These are phyloP conservation scores for Tillandsia leiboldiana DNA, from an alignment of 176 grass and related monocot species.

Conservation along the genomic window DNA sequence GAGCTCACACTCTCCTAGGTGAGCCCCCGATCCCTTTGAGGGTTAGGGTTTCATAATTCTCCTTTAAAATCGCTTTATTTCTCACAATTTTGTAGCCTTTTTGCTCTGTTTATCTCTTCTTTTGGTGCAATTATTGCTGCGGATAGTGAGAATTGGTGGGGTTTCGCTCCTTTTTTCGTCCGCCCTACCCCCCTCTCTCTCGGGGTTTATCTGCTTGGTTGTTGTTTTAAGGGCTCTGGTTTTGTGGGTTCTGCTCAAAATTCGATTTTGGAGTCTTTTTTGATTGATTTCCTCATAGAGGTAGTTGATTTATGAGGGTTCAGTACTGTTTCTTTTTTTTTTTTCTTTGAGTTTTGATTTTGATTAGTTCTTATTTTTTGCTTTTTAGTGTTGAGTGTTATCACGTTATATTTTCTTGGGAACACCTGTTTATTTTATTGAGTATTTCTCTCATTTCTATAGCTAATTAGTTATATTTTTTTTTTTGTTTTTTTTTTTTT, in stretches of 20 bases:
- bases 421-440: too few relatives aligned
- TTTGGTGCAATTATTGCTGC: not conserved
- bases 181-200: not conserved
- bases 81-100: not conserved
- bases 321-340: not conserved
- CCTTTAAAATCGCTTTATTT: not conserved
- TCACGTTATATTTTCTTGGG: too few relatives aligned
- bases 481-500: too few relatives aligned
- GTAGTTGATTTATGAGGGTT: not conserved
- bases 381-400: not conserved
- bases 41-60: not conserved
- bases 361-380: not conserved
- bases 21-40: not conserved
- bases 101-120: not conserved
- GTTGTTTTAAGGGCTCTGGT: not conserved
- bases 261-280: not conserved
- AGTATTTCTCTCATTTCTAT: too few relatives aligned
- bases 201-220: not conserved
- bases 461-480: too few relatives aligned
- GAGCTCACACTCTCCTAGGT: constrained; percentile 4
- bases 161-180: not conserved
- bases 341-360: not conserved
- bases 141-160: not conserved
- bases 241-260: not conserved
- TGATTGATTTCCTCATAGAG: not conserved